phyloP scores from a whole-genome alignment of 1,284 basidiomycete species.

The Apiotrichum gamsii region DNA sequence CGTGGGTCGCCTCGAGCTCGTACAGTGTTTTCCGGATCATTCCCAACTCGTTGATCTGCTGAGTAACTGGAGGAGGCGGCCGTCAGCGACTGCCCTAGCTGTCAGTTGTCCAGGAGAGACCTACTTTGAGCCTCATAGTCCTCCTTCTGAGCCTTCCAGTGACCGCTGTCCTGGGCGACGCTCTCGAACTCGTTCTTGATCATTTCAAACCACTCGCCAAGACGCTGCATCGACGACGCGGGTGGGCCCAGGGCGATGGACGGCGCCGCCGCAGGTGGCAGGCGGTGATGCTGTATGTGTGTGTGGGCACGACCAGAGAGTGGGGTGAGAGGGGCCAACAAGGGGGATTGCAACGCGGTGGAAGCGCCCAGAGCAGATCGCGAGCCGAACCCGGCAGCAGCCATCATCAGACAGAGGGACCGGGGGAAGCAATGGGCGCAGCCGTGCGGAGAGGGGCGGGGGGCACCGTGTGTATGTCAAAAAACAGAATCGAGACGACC shows the following conservation, averaged over 20 bases:
- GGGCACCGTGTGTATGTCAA: too few species aligned
- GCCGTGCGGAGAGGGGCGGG: too few species aligned
- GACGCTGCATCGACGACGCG: constrained; percentile 42
- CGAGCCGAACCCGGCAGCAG: too few species aligned
- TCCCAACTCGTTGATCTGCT: constrained; percentile 66
- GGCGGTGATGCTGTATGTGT: constrained; percentile 41
- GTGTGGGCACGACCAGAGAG: too few species aligned
- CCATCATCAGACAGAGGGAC: too few species aligned
- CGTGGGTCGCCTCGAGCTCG: constrained; percentile 68
- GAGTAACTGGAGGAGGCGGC: constrained; percentile 60
- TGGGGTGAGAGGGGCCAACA: not conserved
- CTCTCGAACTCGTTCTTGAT: constrained; percentile 82
- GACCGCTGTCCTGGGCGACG: constrained; percentile 61
- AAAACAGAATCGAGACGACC: too few species aligned
- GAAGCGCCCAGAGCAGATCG: too few species aligned
- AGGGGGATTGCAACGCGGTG: too few species aligned
- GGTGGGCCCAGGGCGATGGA: constrained; percentile 20
- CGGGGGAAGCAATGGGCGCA: too few species aligned
- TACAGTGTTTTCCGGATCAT: constrained; percentile 68
- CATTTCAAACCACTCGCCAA: constrained; percentile 74
- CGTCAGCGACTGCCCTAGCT: not conserved
- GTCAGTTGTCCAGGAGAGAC: constrained; percentile 25
- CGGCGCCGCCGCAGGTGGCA: constrained; percentile 33
- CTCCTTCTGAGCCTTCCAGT: constrained; percentile 71
- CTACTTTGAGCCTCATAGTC: constrained; percentile 82